A percentile compares a stretch with the other conserved stretches of the same genome.
Evolutionary conservation across 2,329 filamentous ascomycete genomes (phyloP).

Genomic region (Fusarium cyanostomum): DNA sequence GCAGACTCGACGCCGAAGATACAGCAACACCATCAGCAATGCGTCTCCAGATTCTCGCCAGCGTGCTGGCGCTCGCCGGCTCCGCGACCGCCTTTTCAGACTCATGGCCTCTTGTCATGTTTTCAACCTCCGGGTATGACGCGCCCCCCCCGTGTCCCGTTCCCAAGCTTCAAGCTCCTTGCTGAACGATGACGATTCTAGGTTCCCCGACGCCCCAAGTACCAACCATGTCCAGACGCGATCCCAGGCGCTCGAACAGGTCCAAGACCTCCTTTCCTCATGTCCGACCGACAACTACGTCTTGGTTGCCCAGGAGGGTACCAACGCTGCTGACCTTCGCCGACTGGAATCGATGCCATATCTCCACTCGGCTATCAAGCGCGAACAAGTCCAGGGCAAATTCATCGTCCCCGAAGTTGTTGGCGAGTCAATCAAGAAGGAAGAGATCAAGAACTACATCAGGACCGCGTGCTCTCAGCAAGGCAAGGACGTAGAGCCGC

Average conservation of each 20-base stretch:
- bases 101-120: constrained; percentile 88
- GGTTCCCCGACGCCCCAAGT: constrained; percentile 48
- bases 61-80: constrained; percentile 64
- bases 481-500: constrained; percentile 51
- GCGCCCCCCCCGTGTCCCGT: constrained; percentile 15
- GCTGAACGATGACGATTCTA: constrained; percentile 35
- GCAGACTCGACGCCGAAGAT: constrained; percentile 37
- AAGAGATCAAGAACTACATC: constrained; percentile 57
- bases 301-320: constrained; percentile 79
- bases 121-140: constrained; percentile 83
- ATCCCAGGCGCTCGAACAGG: constrained; percentile 53
- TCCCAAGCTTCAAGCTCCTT: constrained; percentile 36
- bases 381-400: constrained; percentile 49
- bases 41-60: constrained; percentile 63
- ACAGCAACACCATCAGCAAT: constrained; percentile 53
- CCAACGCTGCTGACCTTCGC: constrained; percentile 75
- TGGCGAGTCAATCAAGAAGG: constrained; percentile 55
- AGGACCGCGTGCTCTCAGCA: constrained; percentile 55
- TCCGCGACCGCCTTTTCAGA: constrained; percentile 79
- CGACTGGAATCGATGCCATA: constrained; percentile 61
- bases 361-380: constrained; percentile 55
- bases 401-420: constrained; percentile 68
- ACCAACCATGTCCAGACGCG: constrained; percentile 60
- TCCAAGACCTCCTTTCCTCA: constrained; percentile 63
- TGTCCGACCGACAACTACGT: constrained; percentile 83